Evolutionary conservation across 23 red algal genomes (phyloP), one percentile per base, ranked within the genome.

Genomic region (Gracilaria gracilis): DNA sequence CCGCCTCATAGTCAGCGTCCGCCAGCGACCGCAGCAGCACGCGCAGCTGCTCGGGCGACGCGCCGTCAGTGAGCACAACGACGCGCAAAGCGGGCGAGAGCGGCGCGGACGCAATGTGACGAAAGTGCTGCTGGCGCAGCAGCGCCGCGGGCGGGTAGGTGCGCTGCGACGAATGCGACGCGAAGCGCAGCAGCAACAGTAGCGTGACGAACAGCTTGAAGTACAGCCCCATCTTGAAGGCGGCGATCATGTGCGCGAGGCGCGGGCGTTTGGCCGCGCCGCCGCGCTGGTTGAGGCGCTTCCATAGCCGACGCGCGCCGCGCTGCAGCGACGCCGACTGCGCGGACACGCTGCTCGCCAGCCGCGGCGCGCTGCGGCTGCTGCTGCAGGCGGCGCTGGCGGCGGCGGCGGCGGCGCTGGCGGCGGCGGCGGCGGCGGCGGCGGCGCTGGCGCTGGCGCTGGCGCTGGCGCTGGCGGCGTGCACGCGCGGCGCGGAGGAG

Each of bases 161-260:
- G 29, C 71, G 65, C 44, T 90, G 86, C 12, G 72, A 61, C 21
- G 72, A 79, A 65, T 90, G 86, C 23, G 72, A 80, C 8, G 86
- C 86, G 32, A 90, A 80, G 29, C 86, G 72, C 9, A 90, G 23
- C 11, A 90, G 29, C 37, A 90, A 34, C 37, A 90, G n/a, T 19
- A 79, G 28, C 29, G 86, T 90, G 57, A 90, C 79, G 28, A 90
- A 53, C 1, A 90, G 48, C 55, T 90, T 90, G 67, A 90, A 90
- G 49, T 90, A 90, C 59, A 90, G 37, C 29, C 86, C 86, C 72
- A 90, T 79, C 32, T 80, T 79, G 27, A 90, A 90, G 33, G 86
- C 86, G 51, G 59, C 59, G 38, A 90, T 65, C 72, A 81, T 67
- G 54, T 80, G 53, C 23, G 38, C 51, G 23, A 80, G 24, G 25